A percentile compares a stretch with the other conserved stretches of the same genome.
Conservation (phyloP, 208 protist genomes). For the Blechomonas ayalai region DNA sequence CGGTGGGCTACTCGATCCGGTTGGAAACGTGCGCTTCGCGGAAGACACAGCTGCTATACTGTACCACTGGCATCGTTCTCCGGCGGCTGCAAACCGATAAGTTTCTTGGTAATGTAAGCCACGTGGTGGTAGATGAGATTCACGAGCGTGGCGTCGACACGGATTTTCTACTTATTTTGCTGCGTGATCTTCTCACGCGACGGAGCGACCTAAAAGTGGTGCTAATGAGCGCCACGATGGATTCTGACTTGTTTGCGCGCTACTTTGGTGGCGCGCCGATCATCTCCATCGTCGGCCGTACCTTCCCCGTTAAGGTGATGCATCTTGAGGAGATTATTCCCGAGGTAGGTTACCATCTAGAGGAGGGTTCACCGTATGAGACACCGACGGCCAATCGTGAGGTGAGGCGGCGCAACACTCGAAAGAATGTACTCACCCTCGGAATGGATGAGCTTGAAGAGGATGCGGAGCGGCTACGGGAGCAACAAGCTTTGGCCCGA, state of each 20-base stretch:
- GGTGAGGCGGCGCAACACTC: conserved; percentile 51
- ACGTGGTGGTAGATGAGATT: conserved; percentile 94
- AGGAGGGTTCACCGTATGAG: conserved; percentile 78
- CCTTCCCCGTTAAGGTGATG: conserved; percentile 91
- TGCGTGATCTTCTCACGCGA: conserved; percentile 77
- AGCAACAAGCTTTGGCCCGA: conserved; percentile 32
- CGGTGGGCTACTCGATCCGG: conserved; percentile 91
- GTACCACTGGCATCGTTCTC: conserved; percentile 92
- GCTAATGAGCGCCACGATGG: conserved; percentile 94
- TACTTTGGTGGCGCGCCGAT: conserved; percentile 89
- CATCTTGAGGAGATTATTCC: conserved; percentile 93
- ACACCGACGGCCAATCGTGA: conserved; percentile 35
- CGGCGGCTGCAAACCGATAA: conserved; percentile 85
- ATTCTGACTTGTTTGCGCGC: conserved; percentile 88
- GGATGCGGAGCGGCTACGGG: conserved; percentile 26
- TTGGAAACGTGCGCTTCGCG: conserved; percentile 86
- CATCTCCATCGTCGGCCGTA: conserved; percentile 91
- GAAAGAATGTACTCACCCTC: conserved; percentile 49
- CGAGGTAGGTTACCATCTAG: conserved; percentile 62
- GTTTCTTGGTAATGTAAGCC: conserved; percentile 80
- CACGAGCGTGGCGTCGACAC: conserved; percentile 96
- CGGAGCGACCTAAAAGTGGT: conserved; percentile 84
- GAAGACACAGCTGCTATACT: conserved; percentile 89
- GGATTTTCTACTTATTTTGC: conserved; percentile 92
- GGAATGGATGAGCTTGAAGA: conserved; percentile 64